Base-by-base conservation (phyloP, 2,329 filamentous ascomycete genomes). In the Claviceps spartinae region DNA sequence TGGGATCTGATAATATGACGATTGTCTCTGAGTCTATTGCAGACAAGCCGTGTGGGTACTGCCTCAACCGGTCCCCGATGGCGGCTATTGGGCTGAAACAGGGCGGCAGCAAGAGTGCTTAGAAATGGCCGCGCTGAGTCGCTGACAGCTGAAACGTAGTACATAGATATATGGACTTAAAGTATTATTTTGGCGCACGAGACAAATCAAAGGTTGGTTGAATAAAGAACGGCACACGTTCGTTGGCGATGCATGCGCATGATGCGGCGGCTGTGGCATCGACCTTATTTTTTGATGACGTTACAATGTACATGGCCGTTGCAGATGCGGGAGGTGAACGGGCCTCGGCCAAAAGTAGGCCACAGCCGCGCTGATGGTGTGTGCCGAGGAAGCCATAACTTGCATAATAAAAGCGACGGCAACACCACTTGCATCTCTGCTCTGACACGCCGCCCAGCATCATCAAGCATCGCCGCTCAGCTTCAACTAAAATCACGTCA, bases 1-100 rank as follows among this genome's bases (percentile, higher is more conserved):
- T 91, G 86, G 85, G 87, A 93, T 72, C 68, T 90, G 59, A 70
- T 91, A 40, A 73, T 81, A 64, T 76, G 50, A 60, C 20, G 38
- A 24, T 38, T 9, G 46, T 11, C 14, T 37, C 24, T n/a, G 20
- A 18, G 18, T 18, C 18, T 18, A 18, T 18, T 20, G 30, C 16
- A 20, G 30, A 38, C n/a, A 5, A n/a, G 36, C 30, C 18, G 14
- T 41, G 38, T 41, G 16, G 38, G n/a, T 18, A n/a, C 7, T 41
- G 30, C 7, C n/a, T 20, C 9, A 22, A 22, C 11, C 18, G n/a
- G 37, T 16, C 8, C 22, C 20, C 37, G 13, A 24, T 44, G 20
- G 42, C 18, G 22, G 30, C 30, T 34, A 34, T 34, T 34, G 30
- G 30, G 47, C 38, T 20, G 36, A 13, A n/a, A 3, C 14, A 22